Evolutionary conservation across 2,329 filamentous ascomycete genomes (phyloP), one percentile per base, ranked within the genome.

Genomic region (Monilinia fructigena): DNA sequence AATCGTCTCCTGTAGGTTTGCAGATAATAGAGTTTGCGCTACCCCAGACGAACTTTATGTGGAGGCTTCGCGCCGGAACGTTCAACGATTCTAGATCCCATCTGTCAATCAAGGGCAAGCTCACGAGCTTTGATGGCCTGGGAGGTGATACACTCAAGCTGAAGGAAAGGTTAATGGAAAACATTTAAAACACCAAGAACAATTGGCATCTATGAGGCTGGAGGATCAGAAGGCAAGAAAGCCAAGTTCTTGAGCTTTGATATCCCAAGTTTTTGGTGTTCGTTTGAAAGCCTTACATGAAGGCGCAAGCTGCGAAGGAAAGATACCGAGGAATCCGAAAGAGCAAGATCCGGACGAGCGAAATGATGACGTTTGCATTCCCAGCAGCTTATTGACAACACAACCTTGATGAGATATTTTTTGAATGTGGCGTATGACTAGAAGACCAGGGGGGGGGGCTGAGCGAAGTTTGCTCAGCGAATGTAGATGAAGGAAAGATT

Each of bases 11-110:
- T 59, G 14, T n/a, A n/a, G 31, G n/a, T 63, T 12, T n/a, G 42
- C 10, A 28, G 54, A 52, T 16, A 48, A 38, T 59, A 59, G 12
- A 65, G 63, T 65, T 65, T 59, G 31, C 63, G 23, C 63, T 65
- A 65, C 40, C 61, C 61, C 63, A 50, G 62, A 64, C 23, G 10
- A 20, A 47, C 52, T 56, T 64, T 56, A n/a, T 26, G 20, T 38
- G 26, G 12, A 48, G 40, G 54, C 14, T 38, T 20, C 11, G 53
- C 16, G 26, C 26, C 16, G 28, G 40, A 62, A 20, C 20, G n/a
- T 7, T 38, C 31, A 60, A 38, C 35, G 6, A 52, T 16, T 26
- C 45, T 38, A 60, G 58, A 14, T 38, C 31, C 28, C 52, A 35
- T 31, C 12, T 53, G 48, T 16, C 48, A 52, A 10, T 28, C 26